Evolutionary conservation across 352 stramenopile genomes (phyloP).

Genomic region (Phytopythium delawarense): DNA sequence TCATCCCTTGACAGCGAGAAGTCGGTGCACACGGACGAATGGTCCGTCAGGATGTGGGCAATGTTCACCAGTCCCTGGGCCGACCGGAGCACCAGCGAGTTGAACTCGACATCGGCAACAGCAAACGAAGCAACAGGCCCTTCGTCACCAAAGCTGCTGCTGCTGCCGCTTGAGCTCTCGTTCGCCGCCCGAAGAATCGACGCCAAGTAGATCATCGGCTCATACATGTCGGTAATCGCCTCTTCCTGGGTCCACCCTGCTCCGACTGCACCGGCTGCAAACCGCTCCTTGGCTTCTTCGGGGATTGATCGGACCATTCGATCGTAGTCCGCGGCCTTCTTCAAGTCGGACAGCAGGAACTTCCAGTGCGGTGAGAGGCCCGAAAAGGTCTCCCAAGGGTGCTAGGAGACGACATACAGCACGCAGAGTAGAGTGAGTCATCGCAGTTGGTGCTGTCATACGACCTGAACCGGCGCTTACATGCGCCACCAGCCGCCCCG

Average conservation of each 20-base stretch:
- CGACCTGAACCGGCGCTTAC: neutral
- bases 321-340: conserved; percentile 40
- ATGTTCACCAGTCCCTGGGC: conserved; percentile 61
- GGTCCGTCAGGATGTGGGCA: conserved; percentile 49
- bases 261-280: conserved; percentile 27
- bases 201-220: conserved; percentile 80
- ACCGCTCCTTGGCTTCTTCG: conserved; percentile 38
- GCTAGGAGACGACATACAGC: conserved; percentile 24
- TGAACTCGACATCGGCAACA: conserved; percentile 82
- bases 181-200: conserved; percentile 4
- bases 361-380: conserved; percentile 67
- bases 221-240: conserved; percentile 57
- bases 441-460: neutral
- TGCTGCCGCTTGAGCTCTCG: neutral
- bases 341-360: conserved; percentile 35
- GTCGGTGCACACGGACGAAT: conserved; percentile 50
- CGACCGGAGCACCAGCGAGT: conserved; percentile 66
- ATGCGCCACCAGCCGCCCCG: neutral
- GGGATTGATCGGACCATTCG: conserved; percentile 44
- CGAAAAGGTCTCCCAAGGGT: conserved; percentile 86
- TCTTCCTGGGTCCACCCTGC: conserved; percentile 26
- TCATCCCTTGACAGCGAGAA: conserved; percentile 42
- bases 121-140: conserved; percentile 16
- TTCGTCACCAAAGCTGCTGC: neutral
- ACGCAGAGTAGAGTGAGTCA: neutral